phyloP scores from a whole-genome alignment of 495 filamentous ascomycete genomes.

The Terfezia claveryi region DNA sequence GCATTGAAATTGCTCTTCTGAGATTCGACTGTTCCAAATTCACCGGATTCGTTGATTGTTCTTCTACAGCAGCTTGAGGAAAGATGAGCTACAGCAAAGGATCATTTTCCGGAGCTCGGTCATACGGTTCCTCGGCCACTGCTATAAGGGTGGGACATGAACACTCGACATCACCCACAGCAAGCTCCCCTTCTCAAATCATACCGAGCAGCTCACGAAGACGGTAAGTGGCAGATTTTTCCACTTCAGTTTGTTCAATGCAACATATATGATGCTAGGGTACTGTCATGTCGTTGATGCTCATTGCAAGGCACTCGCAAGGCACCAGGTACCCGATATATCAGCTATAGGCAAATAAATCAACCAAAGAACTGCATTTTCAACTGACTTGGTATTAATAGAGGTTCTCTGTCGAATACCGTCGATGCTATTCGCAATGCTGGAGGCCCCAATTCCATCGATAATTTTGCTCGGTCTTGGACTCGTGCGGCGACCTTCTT shows the following conservation, averaged over 20 bases:
- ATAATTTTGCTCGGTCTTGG: constrained; percentile 89
- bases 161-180: neutral
- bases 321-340: too few species aligned
- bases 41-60: too few species aligned
- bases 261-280: too few species aligned
- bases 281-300: too few species aligned
- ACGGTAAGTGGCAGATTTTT: neutral
- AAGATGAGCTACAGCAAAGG: neutral
- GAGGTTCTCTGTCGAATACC: constrained; percentile 55
- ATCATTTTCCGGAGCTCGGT: neutral
- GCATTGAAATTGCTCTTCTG: too few species aligned
- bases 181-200: neutral
- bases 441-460: constrained; percentile 79
- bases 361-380: too few species aligned
- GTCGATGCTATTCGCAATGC: constrained; percentile 47
- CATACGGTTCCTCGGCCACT: neutral
- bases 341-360: too few species aligned
- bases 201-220: neutral
- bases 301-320: too few species aligned
- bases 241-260: too few species aligned
- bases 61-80: neutral
- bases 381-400: constrained; percentile 5
- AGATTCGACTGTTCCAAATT: too few species aligned
- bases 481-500: constrained; percentile 73
- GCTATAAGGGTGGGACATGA: neutral